phyloP scores from a whole-genome alignment of 345 rosid genomes.

The Psidium guajava region DNA sequence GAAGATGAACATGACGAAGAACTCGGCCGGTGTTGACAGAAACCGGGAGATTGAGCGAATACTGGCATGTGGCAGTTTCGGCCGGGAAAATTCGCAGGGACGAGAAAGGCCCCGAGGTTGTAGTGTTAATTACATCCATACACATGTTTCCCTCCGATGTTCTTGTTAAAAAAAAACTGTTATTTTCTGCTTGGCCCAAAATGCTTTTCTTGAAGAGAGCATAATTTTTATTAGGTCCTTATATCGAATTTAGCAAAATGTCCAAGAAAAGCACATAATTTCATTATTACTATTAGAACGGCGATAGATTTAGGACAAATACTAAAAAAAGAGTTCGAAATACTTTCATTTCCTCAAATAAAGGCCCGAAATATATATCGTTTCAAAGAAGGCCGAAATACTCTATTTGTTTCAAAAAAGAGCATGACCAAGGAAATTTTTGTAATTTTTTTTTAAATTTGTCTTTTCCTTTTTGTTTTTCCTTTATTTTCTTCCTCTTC shows the following conservation, averaged over 20 bases:
- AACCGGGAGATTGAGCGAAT: background rate
- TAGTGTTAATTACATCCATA: background rate
- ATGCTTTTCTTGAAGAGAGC: background rate
- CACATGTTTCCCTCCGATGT: background rate
- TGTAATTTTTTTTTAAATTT: too few species aligned
- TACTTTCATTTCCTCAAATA: too few species aligned
- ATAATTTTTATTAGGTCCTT: background rate
- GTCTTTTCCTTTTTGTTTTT: too few species aligned
- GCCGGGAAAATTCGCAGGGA: background rate
- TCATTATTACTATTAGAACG: background rate
- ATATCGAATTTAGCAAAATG: background rate
- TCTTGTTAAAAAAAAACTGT: background rate
- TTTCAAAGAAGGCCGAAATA: too few species aligned
- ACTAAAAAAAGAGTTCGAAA: too few species aligned
- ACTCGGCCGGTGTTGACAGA: background rate
- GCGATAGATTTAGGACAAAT: too few species aligned
- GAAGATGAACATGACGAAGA: background rate
- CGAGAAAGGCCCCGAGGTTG: background rate
- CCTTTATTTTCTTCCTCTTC: too few species aligned
- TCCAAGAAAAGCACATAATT: background rate
- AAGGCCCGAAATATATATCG: too few species aligned
- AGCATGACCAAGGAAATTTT: too few species aligned
- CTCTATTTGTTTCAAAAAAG: too few species aligned
- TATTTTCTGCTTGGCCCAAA: background rate
- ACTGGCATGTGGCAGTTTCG: background rate